Evolutionary conservation across 257 asterid genomes (phyloP).

Genomic region (Solanum rostratum): DNA sequence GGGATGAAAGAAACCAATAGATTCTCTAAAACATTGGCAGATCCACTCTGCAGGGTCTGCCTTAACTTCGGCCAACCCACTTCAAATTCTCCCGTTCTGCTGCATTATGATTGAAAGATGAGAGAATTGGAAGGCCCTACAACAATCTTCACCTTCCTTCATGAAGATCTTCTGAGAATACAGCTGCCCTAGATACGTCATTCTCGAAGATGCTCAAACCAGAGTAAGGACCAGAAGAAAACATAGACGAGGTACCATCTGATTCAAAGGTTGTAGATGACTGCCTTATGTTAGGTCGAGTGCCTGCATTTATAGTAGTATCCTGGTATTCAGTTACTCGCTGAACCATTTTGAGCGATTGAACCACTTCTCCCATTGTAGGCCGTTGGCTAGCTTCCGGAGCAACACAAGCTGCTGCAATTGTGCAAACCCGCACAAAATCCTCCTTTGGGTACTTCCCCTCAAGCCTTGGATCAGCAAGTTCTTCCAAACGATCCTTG

Average conservation of each 20-base stretch:
- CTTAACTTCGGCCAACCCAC: neutral
- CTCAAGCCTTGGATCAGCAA: slow-evolving; percentile 67
- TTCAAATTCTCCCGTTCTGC: neutral
- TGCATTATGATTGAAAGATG: neutral
- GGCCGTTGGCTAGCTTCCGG: slow-evolving; percentile 86
- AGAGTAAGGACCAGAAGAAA: slow-evolving; percentile 90
- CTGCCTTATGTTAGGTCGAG: slow-evolving; percentile 69
- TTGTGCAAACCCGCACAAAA: slow-evolving; percentile 75
- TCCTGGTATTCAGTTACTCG: slow-evolving; percentile 63
- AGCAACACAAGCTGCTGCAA: slow-evolving; percentile 98
- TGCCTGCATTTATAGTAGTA: slow-evolving; percentile 27
- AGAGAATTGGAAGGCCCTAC: neutral
- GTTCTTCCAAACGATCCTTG: slow-evolving; percentile 80
- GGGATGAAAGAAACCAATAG: slow-evolving; percentile 18
- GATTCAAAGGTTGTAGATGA: slow-evolving; percentile 85
- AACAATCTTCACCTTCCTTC: slow-evolving; percentile 60
- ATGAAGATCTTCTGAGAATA: slow-evolving; percentile 90
- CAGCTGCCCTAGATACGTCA: slow-evolving; percentile 56
- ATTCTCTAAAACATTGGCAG: neutral
- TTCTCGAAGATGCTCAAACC: slow-evolving; percentile 59
- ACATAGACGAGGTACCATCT: slow-evolving; percentile 82
- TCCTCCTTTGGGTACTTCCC: slow-evolving; percentile 85
- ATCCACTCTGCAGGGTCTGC: neutral
- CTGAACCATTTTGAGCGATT: slow-evolving; percentile 95
- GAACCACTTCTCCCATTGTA: slow-evolving; percentile 97